These are phyloP conservation scores for Paspalum vaginatum DNA, from an alignment of 176 grass and related monocot genomes.

Conservation along the genomic window DNA sequence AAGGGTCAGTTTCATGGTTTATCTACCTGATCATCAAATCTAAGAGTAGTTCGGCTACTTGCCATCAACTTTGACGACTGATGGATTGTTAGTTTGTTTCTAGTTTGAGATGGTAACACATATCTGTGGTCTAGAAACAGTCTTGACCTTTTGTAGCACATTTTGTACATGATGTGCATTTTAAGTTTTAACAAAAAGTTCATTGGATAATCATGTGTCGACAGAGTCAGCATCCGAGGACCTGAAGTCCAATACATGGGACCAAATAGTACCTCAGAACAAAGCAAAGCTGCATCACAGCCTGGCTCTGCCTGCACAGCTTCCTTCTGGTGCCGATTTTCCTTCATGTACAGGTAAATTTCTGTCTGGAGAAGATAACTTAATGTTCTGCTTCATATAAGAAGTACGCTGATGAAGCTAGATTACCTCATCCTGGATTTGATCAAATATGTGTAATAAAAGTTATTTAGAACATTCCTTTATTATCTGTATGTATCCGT, in stretches of 20 bases:
- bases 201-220: neutral
- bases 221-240: slow-evolving; percentile 66
- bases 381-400: slow-evolving; percentile 1
- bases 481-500: neutral
- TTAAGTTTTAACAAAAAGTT: neutral
- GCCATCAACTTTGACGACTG: neutral
- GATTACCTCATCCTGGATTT: neutral
- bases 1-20: slow-evolving; percentile 58
- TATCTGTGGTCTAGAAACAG: neutral
- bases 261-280: slow-evolving; percentile 34
- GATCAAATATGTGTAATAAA: neutral
- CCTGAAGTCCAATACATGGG: slow-evolving; percentile 51
- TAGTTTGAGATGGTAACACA: slow-evolving; percentile 14
- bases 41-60: neutral
- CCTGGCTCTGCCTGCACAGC: slow-evolving; percentile 56
- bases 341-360: slow-evolving; percentile 78
- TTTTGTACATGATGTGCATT: neutral
- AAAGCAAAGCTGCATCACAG: slow-evolving; percentile 51
- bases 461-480: neutral
- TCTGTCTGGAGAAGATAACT: neutral
- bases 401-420: neutral
- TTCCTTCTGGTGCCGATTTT: slow-evolving; percentile 90
- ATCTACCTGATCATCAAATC: slow-evolving; percentile 2
- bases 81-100: neutral
- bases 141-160: neutral